phyloP scores from a whole-genome alignment of 306 rosid genomes.

The Lupinus albus region DNA sequence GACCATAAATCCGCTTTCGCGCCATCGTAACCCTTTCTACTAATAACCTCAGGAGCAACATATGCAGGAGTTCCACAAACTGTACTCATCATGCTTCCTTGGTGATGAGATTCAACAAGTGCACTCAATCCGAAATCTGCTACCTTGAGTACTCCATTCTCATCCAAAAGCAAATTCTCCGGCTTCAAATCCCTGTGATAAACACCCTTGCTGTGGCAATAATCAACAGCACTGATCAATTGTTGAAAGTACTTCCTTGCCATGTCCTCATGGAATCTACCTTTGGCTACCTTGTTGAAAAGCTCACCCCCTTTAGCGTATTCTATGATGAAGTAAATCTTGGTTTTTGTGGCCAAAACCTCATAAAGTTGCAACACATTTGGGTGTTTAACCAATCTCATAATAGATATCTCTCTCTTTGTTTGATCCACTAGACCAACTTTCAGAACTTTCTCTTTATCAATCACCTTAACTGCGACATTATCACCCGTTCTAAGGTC shows the following conservation, averaged over 20 bases:
- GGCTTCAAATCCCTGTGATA: constrained; percentile 62
- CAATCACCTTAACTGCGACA: constrained; percentile 53
- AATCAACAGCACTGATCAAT: constrained; percentile 46
- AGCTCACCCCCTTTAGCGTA: constrained; percentile 60
- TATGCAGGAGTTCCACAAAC: constrained; percentile 55
- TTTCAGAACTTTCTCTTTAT: constrained; percentile 44
- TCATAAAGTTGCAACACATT: constrained; percentile 49
- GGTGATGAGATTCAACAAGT: constrained; percentile 39
- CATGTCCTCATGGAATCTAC: constrained; percentile 36
- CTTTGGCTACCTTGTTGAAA: constrained; percentile 44
- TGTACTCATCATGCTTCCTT: constrained; percentile 42
- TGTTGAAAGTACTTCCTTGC: constrained; percentile 55
- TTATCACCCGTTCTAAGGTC: constrained; percentile 44
- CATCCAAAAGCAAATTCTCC: constrained; percentile 54
- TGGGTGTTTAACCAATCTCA: constrained; percentile 48
- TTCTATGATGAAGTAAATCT: constrained; percentile 55
- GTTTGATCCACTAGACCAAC: constrained; percentile 43
- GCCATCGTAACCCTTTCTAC: constrained; percentile 47
- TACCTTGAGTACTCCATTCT: constrained; percentile 48
- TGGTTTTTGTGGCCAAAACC: constrained; percentile 54
- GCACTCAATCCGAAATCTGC: constrained; percentile 55
- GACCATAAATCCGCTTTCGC: constrained; percentile 52
- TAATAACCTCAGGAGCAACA: constrained; percentile 52
- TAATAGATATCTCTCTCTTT: constrained; percentile 45
- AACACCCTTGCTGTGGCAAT: constrained; percentile 53